Evolutionary conservation across 495 filamentous ascomycete genomes (phyloP).

Genomic region (Ramalina peruviana): DNA sequence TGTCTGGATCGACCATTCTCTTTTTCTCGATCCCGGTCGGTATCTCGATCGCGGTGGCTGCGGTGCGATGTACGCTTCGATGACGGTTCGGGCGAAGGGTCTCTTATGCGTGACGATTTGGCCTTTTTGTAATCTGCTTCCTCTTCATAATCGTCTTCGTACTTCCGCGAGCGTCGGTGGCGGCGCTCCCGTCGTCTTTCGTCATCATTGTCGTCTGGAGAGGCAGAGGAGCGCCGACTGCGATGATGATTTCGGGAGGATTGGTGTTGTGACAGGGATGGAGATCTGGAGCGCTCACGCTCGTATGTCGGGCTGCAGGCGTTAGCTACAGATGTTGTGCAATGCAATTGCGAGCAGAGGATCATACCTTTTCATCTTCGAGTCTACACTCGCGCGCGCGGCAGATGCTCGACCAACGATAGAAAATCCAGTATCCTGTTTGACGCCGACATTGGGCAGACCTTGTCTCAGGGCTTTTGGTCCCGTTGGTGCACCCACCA

Average conservation of each 20-base stretch:
- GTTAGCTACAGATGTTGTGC: not conserved
- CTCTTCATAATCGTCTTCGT: conserved; percentile 31
- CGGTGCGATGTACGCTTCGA: conserved; percentile 37
- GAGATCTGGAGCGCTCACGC: conserved; percentile 24
- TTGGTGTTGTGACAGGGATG: conserved; percentile 30
- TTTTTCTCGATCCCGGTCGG: conserved; percentile 28
- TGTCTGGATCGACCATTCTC: conserved; percentile 20
- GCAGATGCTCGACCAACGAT: conserved; percentile 19
- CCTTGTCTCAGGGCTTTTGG: conserved; percentile 90
- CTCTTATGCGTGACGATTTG: conserved; percentile 18
- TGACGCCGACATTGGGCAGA: conserved; percentile 47
- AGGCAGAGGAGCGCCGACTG: conserved; percentile 39
- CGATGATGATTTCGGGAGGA: conserved; percentile 42
- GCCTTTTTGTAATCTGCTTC: conserved; percentile 27
- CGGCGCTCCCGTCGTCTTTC: conserved; percentile 33
- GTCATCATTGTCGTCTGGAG: conserved; percentile 31
- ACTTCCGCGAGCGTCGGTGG: conserved; percentile 28
- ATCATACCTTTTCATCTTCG: conserved; percentile 25
- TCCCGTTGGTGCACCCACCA: conserved; percentile 72
- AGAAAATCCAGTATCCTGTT: conserved; percentile 22
- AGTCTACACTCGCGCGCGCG: conserved; percentile 13
- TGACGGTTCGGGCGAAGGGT: conserved; percentile 32
- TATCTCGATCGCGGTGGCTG: conserved; percentile 29
- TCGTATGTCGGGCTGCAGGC: not conserved
- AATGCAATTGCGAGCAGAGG: not conserved